Conservation (phyloP, 176 grass and related monocot genomes). For the Thalia dealbata region DNA sequence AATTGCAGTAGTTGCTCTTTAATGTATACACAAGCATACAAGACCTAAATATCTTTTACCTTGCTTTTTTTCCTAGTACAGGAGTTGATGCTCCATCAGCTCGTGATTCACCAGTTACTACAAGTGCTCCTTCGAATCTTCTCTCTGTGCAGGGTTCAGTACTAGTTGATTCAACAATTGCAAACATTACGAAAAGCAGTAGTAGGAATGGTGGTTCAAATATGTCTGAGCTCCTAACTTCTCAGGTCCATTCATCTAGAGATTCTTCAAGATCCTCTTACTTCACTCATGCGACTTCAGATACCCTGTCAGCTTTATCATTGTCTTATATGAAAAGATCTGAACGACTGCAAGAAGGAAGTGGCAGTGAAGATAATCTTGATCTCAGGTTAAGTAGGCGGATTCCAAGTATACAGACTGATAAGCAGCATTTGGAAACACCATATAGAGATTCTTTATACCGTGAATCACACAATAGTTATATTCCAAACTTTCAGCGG, state of each 20-base stretch:
- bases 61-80: slow-evolving; percentile 65
- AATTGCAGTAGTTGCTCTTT: neutral
- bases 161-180: slow-evolving; percentile 52
- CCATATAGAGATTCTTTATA: slow-evolving; percentile 50
- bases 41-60: slow-evolving; percentile 29
- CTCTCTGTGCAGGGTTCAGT: slow-evolving; percentile 49
- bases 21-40: neutral
- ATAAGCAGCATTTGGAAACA: slow-evolving; percentile 58
- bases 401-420: slow-evolving; percentile 51
- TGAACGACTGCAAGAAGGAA: slow-evolving; percentile 53
- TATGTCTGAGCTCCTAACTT: slow-evolving; percentile 39
- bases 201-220: slow-evolving; percentile 68
- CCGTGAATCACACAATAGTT: slow-evolving; percentile 54
- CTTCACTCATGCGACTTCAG: slow-evolving; percentile 43
- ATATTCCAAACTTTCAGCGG: slow-evolving; percentile 92
- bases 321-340: slow-evolving; percentile 61
- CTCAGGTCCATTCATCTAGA: slow-evolving; percentile 39
- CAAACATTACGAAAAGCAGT: slow-evolving; percentile 38
- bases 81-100: slow-evolving; percentile 82
- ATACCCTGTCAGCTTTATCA: slow-evolving; percentile 54
- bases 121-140: slow-evolving; percentile 48
- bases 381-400: slow-evolving; percentile 44
- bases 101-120: slow-evolving; percentile 70
- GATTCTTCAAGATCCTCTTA: slow-evolving; percentile 70
- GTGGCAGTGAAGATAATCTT: slow-evolving; percentile 39